phyloP scores from a whole-genome alignment of 495 filamentous ascomycete species.

The Pyrenopolyporus hunteri region DNA sequence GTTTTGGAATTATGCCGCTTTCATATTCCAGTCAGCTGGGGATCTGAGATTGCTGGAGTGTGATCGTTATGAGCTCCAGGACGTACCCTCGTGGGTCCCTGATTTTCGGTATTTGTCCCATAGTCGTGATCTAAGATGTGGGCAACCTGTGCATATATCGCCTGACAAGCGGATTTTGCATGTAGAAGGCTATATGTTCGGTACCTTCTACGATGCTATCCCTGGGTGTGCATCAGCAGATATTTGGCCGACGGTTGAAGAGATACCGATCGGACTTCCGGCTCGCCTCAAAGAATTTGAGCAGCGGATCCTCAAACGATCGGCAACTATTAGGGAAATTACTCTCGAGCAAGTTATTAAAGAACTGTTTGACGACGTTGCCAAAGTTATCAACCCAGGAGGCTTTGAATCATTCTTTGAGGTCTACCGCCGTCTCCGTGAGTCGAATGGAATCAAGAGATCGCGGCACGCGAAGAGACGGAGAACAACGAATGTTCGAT shows the following conservation, averaged over 20 bases:
- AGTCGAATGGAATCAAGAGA: not conserved
- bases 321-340: slow-evolving; percentile 3
- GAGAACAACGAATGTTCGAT: not conserved
- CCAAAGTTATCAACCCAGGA: not conserved
- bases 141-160: not conserved
- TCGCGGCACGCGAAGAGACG: slow-evolving; percentile 9
- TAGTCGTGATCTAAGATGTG: not conserved
- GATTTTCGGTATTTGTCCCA: slow-evolving; percentile 16
- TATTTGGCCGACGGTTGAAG: not conserved
- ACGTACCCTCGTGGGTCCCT: slow-evolving; percentile 28
- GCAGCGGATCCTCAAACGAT: slow-evolving; percentile 17
- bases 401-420: slow-evolving; percentile 5
- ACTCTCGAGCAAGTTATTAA: slow-evolving; percentile 17
- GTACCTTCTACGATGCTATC: slow-evolving; percentile 3
- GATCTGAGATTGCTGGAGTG: slow-evolving; percentile 11
- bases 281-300: slow-evolving; percentile 5
- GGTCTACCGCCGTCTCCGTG: slow-evolving; percentile 2
- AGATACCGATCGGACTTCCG: slow-evolving; percentile 1
- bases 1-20: slow-evolving; percentile 24
- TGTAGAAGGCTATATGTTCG: slow-evolving; percentile 8
- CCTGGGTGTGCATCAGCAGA: not conserved
- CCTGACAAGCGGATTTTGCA: slow-evolving; percentile 14
- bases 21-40: slow-evolving; percentile 8
- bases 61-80: not conserved
- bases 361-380: not conserved